phyloP scores from a whole-genome alignment of 176 grass and related monocot species.

The Musa acuminata region DNA sequence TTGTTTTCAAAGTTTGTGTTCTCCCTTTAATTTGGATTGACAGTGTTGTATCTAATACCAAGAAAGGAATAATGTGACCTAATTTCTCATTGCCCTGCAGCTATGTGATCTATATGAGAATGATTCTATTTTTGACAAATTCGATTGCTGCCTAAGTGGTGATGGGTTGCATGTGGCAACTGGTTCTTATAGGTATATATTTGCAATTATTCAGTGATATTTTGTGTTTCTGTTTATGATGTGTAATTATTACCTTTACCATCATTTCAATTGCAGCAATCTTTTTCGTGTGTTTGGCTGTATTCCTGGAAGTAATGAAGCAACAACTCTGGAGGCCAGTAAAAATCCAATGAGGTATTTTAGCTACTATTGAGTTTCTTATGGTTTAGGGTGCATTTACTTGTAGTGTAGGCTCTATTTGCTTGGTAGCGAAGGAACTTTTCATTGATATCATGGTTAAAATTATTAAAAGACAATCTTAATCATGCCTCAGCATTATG shows the following conservation, averaged over 20 bases:
- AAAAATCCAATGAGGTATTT: conserved; percentile 77
- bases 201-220: not conserved
- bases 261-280: conserved; percentile 39
- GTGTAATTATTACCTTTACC: no score
- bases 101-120: conserved; percentile 98
- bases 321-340: conserved; percentile 82
- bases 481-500: not conserved
- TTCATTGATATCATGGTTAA: not conserved
- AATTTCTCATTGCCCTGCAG: conserved; percentile 30
- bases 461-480: not conserved
- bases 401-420: not conserved
- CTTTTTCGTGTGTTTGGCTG: conserved; percentile 76
- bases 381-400: not conserved
- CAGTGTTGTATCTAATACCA: not conserved
- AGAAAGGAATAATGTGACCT: conserved; percentile 8
- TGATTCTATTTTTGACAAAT: conserved; percentile 99
- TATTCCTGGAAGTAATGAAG: conserved; percentile 45
- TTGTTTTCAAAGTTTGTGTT: not conserved
- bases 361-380: not conserved
- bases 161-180: conserved; percentile 74
- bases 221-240: not conserved
- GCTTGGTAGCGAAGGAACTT: not conserved
- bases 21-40: not conserved
- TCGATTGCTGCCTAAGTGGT: conserved; percentile 92
- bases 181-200: conserved; percentile 81